phyloP scores from a whole-genome alignment of 352 stramenopile genomes.

The Phytophthora hybrid region DNA sequence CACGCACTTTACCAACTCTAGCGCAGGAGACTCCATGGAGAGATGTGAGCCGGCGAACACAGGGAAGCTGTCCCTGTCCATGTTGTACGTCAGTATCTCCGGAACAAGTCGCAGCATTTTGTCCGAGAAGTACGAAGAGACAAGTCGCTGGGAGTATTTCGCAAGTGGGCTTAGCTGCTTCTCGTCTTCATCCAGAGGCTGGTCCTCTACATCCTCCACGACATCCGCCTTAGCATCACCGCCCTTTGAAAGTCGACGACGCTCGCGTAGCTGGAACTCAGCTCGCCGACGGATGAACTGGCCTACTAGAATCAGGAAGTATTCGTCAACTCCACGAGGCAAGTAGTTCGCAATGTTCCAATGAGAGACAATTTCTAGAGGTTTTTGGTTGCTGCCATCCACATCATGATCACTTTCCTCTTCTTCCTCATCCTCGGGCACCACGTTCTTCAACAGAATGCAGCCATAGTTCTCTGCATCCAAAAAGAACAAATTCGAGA shows the following conservation, averaged over 20 bases:
- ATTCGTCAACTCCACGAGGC: constrained; percentile 82
- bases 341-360: constrained; percentile 93
- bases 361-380: constrained; percentile 80
- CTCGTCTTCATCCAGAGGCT: constrained; percentile 60
- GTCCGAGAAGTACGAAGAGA: constrained; percentile 79
- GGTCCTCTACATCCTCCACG: constrained; percentile 34
- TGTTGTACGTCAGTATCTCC: constrained; percentile 78
- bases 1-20: constrained; percentile 99
- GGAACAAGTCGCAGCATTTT: constrained; percentile 83
- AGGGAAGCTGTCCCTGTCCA: constrained; percentile 78
- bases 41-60: constrained; percentile 89
- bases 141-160: constrained; percentile 77
- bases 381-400: constrained; percentile 35
- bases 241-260: constrained; percentile 29
- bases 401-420: constrained; percentile 36
- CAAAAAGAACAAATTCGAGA: constrained; percentile 94
- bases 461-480: constrained; percentile 97
- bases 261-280: constrained; percentile 60
- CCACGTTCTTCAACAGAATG: constrained; percentile 75
- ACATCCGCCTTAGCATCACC: constrained; percentile 24
- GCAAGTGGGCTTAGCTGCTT: constrained; percentile 60
- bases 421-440: constrained; percentile 36
- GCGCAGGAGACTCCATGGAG: constrained; percentile 81
- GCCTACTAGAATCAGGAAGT: constrained; percentile 91
- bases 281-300: constrained; percentile 86